Conservation (phyloP, 2,329 filamentous ascomycete species). For the Bertia moriformis region DNA sequence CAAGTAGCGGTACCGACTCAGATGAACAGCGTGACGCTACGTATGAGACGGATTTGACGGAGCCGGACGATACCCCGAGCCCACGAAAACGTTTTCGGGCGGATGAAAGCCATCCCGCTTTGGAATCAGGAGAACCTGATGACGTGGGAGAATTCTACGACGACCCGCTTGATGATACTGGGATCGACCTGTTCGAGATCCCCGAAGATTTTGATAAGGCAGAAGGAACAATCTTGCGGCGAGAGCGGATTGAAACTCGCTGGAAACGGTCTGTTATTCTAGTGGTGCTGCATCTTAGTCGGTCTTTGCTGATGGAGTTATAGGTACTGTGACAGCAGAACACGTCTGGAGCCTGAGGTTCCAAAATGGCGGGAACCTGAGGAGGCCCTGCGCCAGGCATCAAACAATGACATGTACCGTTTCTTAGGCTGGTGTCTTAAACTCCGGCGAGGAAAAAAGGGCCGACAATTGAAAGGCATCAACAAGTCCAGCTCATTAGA, state of each 20-base stretch:
- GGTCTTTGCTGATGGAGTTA: background rate
- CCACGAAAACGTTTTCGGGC: background rate
- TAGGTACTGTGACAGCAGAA: background rate
- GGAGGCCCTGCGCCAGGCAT: background rate
- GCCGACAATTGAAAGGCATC: conserved; percentile 2
- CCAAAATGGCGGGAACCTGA: background rate
- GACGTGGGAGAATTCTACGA: background rate
- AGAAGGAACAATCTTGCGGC: background rate
- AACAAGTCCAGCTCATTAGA: conserved; percentile 6
- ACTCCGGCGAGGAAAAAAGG: conserved; percentile 2
- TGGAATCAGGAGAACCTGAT: background rate
- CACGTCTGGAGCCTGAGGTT: background rate
- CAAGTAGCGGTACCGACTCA: background rate
- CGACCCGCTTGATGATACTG: background rate
- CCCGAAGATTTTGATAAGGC: background rate
- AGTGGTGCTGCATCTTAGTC: background rate
- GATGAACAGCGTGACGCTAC: background rate
- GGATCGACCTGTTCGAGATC: background rate
- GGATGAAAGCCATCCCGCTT: background rate
- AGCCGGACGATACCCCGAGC: background rate
- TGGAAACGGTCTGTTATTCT: background rate
- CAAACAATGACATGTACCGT: background rate
- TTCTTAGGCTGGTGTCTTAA: conserved; percentile 20
- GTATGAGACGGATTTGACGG: background rate
- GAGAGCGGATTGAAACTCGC: background rate